phyloP scores from a whole-genome alignment of 1,139 yeast genomes.

The Ogataea hybrid region DNA sequence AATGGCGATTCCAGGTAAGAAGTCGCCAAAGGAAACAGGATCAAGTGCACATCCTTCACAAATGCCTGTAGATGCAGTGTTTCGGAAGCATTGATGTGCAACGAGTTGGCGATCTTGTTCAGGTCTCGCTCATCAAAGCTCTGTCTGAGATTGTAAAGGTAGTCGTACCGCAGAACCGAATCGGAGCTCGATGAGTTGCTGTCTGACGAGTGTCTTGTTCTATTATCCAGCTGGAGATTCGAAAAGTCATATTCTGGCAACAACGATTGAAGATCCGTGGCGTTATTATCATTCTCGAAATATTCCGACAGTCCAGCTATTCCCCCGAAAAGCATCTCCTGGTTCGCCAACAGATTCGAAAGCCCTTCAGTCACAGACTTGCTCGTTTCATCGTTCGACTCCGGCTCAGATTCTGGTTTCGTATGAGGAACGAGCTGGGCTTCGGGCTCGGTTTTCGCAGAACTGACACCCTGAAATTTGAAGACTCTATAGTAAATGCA shows the following conservation, averaged over 20 bases:
- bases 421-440: not conserved
- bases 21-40: conserved; percentile 34
- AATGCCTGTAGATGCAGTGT: conserved; percentile 33
- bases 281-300: conserved; percentile 9
- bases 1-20: conserved; percentile 32
- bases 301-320: conserved; percentile 20
- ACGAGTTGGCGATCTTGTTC: conserved; percentile 16
- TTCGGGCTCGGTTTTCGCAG: not conserved
- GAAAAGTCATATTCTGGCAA: conserved; percentile 13
- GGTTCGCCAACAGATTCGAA: conserved; percentile 23
- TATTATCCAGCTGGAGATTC: not conserved
- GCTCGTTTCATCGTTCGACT: not conserved
- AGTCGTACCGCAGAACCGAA: conserved; percentile 18
- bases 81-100: conserved; percentile 27
- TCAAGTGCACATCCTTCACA: conserved; percentile 35
- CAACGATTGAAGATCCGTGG: conserved; percentile 7
- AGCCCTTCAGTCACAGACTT: conserved; percentile 15
- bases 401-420: not conserved
- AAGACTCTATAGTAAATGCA: conserved; percentile 41
- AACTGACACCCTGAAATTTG: conserved; percentile 19
- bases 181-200: not conserved
- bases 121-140: conserved; percentile 18
- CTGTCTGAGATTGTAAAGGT: conserved; percentile 15
- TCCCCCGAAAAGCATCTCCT: conserved; percentile 25
- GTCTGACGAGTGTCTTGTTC: not conserved